Percentiles rank a stretch among this genome's conserved stretches.
Evolutionary conservation across 805 yeast genomes (phyloP).

Genomic region (Candida alai): DNA sequence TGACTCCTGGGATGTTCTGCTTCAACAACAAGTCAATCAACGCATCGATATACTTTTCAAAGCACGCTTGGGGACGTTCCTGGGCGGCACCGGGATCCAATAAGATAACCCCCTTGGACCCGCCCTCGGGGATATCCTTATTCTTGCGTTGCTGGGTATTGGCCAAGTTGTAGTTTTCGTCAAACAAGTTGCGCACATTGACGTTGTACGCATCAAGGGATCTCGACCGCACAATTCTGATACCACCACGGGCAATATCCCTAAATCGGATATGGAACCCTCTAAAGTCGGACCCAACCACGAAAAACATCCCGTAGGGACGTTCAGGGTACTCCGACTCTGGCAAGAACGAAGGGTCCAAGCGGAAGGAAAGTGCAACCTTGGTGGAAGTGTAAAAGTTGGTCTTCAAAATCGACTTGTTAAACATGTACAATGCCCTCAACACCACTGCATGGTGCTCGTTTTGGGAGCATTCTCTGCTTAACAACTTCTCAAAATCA

Average conservation of each 20-base stretch:
- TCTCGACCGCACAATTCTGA: conserved; percentile 87
- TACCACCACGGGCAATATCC: conserved; percentile 98
- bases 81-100: conserved; percentile 76
- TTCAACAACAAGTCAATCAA: conserved; percentile 75
- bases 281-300: conserved; percentile 94
- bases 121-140: conserved; percentile 99
- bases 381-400: conserved; percentile 92
- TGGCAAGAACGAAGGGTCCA: conserved; percentile 85
- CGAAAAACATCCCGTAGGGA: conserved; percentile 91
- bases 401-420: conserved; percentile 84
- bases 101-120: conserved; percentile 94
- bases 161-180: conserved; percentile 94
- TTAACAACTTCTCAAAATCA: conserved; percentile 68
- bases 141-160: conserved; percentile 94
- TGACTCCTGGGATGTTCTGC: conserved; percentile 66
- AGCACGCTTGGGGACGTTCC: conserved; percentile 76
- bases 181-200: conserved; percentile 85
- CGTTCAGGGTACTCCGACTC: conserved; percentile 83
- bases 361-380: conserved; percentile 90
- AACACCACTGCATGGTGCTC: conserved; percentile 76
- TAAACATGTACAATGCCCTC: conserved; percentile 78
- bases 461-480: conserved; percentile 71
- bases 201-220: conserved; percentile 79
- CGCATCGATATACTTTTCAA: conserved; percentile 90
- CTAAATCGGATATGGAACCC: conserved; percentile 97